Conservation (phyloP, 2,329 filamentous ascomycete genomes). For the Sporothrix protearum region DNA sequence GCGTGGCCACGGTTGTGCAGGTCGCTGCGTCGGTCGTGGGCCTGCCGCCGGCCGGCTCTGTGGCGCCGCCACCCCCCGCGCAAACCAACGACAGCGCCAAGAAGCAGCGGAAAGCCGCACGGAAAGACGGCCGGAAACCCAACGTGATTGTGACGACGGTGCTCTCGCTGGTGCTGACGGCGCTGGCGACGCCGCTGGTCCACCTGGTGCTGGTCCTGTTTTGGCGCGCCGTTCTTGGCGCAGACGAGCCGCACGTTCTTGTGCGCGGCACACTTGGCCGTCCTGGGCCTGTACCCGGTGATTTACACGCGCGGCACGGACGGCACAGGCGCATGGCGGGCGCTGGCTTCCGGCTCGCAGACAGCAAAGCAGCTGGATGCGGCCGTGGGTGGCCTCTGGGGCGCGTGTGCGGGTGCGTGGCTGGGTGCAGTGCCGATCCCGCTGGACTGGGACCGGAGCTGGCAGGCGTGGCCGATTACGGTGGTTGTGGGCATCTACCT, state of each 20-base stretch:
- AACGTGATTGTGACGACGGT: constrained; percentile 45
- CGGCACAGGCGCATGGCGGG: constrained; percentile 60
- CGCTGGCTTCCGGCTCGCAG: constrained; percentile 58
- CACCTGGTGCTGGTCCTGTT: constrained; percentile 73
- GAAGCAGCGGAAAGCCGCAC: constrained; percentile 36
- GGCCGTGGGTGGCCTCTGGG: constrained; percentile 76
- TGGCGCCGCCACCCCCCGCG: constrained; percentile 34
- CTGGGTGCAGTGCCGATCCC: constrained; percentile 92
- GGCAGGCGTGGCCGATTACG: constrained; percentile 97
- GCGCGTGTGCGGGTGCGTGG: constrained; percentile 79
- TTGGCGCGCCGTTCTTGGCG: constrained; percentile 85
- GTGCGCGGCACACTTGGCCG: constrained; percentile 73
- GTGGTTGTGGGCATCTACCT: constrained; percentile 78
- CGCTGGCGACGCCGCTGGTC: constrained; percentile 63
- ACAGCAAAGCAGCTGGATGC: constrained; percentile 64
- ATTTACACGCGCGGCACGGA: constrained; percentile 85
- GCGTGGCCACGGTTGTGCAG: constrained; percentile 34
- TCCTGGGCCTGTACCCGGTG: constrained; percentile 74
- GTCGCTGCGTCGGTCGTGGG: constrained; percentile 57
- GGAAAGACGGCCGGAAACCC: constrained; percentile 43
- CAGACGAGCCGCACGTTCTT: constrained; percentile 75
- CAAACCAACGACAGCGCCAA: constrained; percentile 52
- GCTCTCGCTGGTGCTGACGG: constrained; percentile 56
- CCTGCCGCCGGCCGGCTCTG: constrained; percentile 55
- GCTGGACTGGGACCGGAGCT: constrained; percentile 97